phyloP scores from a whole-genome alignment of 2,329 filamentous ascomycete species.

The Atkinsonella hypoxylon region DNA sequence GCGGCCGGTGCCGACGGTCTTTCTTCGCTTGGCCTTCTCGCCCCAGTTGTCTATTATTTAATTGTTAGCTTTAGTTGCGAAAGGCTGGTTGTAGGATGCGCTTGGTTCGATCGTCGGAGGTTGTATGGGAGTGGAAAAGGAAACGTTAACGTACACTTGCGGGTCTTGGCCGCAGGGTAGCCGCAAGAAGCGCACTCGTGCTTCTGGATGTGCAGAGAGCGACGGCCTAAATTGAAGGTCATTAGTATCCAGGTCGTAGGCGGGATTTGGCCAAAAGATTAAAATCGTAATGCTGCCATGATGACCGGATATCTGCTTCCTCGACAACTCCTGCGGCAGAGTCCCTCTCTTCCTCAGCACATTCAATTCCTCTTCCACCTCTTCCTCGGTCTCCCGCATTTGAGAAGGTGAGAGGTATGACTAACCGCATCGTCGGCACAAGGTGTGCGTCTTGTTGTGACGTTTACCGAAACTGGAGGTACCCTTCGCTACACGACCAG shows the following conservation, averaged over 20 bases:
- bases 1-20: slow-evolving; percentile 95
- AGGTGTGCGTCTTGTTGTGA: slow-evolving; percentile 97
- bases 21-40: slow-evolving; percentile 99
- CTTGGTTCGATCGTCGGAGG: no score
- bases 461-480: slow-evolving; percentile 49
- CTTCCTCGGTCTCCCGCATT: slow-evolving; percentile 8
- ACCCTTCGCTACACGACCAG: slow-evolving; percentile 37
- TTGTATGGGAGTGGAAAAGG: not conserved
- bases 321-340: no score
- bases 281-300: not conserved
- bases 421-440: slow-evolving; percentile 97
- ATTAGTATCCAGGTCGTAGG: slow-evolving; percentile 4
- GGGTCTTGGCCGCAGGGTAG: slow-evolving; percentile 93
- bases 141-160: slow-evolving; percentile 82
- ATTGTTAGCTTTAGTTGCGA: not conserved
- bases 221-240: slow-evolving; percentile 52
- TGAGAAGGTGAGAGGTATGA: slow-evolving; percentile 19
- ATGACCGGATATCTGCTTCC: not conserved
- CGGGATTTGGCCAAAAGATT: no score
- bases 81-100: no score
- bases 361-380: slow-evolving; percentile 5
- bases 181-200: slow-evolving; percentile 91
- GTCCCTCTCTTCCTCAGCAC: no score
- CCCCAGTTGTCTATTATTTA: slow-evolving; percentile 80
- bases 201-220: slow-evolving; percentile 99